Base-by-base conservation (phyloP, 176 grass and related monocot genomes). In the Hordeum marinum region DNA sequence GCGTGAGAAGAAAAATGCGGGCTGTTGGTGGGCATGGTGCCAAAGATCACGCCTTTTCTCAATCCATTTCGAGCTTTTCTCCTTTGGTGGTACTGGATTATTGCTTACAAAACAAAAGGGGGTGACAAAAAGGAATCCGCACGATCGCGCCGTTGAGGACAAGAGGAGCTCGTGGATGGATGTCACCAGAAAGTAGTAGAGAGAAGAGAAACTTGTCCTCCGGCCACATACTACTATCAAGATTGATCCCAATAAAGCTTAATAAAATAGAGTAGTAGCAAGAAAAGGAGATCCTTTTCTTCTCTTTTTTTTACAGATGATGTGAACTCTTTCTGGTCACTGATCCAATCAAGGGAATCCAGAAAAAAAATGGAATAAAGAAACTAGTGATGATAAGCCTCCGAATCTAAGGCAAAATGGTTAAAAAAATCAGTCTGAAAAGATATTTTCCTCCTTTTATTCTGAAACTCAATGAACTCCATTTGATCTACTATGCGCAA, bases 111-210 rank as follows among this genome's bases (percentile, higher is more conserved):
- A 87, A 42, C 42, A 70, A 79, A 87, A 18, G 80, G 67, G 75
- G 6, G 32, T 52, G 75, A 32, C 80, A 74, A 80, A 89, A 80
- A 23, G 81, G 50, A 84, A 84, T 84, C 71, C 80, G 12, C 80
- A 83, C 89, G 85, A 87, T 68, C 75, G 36, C 61, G 1, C 60
- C 76, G 60, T 69, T 71, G 40, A 63, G 69, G 40, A 84, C 85
- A 90, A 75, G 80, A 73, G 75, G 75, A 35, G 39, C 76, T 76
- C 46, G 60, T 75, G 85, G 48, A 77, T 91, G 70, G 68, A 71
- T 87, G 62, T 68, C 67, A 83, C 65, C 69, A 14, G 84, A 83
- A 77, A 81, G 70, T 77, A 61, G 42, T 50, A 41, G 69, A 54
- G 29, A 29, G 69, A 65, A 54, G 29, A 29, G 69, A 65, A 65